Evolutionary conservation across 2,329 filamentous ascomycete species (phyloP).

Genomic region (Gyromitra esculenta): DNA sequence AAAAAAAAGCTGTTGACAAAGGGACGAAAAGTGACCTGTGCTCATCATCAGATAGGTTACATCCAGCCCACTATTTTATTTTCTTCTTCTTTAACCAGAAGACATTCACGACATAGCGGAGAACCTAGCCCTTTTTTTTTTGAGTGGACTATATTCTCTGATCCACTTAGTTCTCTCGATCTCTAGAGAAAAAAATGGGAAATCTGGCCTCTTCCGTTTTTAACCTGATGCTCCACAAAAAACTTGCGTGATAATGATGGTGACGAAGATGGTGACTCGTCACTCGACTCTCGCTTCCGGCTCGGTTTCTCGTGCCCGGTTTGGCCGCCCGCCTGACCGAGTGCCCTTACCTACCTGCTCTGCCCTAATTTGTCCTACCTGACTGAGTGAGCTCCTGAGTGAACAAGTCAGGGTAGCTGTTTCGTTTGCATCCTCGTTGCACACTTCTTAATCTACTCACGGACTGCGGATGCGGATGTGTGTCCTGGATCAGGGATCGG

Average conservation of each 20-base stretch:
- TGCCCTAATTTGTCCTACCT: slow-evolving; percentile 2
- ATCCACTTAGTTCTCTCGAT: slow-evolving; percentile 38
- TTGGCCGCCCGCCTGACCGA: slow-evolving; percentile 20
- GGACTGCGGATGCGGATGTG: slow-evolving; percentile 12
- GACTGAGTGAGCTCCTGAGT: background rate
- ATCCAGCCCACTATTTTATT: slow-evolving; percentile 13
- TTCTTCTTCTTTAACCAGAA: slow-evolving; percentile 41
- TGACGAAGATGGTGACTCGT: slow-evolving; percentile 34
- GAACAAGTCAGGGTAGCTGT: background rate
- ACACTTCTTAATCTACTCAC: slow-evolving; percentile 14
- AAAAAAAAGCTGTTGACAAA: slow-evolving; percentile 14
- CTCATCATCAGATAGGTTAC: slow-evolving; percentile 43
- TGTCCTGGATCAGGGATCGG: slow-evolving; percentile 36
- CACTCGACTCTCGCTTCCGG: slow-evolving; percentile 38
- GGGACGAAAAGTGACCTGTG: slow-evolving; percentile 42
- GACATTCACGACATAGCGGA: slow-evolving; percentile 33
- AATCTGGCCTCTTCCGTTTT: slow-evolving; percentile 30
- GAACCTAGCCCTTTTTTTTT: slow-evolving; percentile 27
- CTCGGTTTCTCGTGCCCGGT: slow-evolving; percentile 26
- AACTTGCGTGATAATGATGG: slow-evolving; percentile 27
- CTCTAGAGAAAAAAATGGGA: slow-evolving; percentile 8
- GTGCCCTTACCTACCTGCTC: slow-evolving; percentile 19
- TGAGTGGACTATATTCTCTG: slow-evolving; percentile 27
- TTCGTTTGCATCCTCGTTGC: slow-evolving; percentile 20
- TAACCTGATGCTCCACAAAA: slow-evolving; percentile 39